These are phyloP conservation scores for Apiospora arundinis DNA, from an alignment of 2,329 filamentous ascomycete genomes.

Conservation along the genomic window DNA sequence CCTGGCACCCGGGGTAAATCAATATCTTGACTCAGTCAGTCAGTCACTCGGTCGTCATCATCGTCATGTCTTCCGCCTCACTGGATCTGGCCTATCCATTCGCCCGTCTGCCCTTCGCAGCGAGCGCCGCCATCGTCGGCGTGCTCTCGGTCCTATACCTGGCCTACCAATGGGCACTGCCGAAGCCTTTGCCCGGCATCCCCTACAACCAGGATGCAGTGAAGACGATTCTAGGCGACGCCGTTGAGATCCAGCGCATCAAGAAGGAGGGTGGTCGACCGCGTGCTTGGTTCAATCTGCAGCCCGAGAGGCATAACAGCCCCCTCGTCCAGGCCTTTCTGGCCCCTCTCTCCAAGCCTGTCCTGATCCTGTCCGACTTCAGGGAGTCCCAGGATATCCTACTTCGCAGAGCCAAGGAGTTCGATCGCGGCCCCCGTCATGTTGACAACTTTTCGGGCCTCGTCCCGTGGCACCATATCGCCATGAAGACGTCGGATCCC, in stretches of 20 bases:
- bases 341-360: conserved; percentile 39
- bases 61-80: conserved; percentile 15
- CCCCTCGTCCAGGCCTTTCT: conserved; percentile 43
- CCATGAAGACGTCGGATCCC: conserved; percentile 39
- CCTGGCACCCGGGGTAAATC: not conserved
- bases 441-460: conserved; percentile 30
- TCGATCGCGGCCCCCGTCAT: conserved; percentile 38
- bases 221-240: conserved; percentile 25
- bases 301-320: conserved; percentile 26
- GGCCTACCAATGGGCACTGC: conserved; percentile 32
- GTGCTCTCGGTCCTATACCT: conserved; percentile 29
- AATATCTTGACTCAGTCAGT: not conserved
- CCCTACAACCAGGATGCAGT: conserved; percentile 27
- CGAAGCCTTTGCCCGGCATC: conserved; percentile 29
- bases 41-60: not conserved
- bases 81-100: conserved; percentile 22
- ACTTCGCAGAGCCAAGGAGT: conserved; percentile 39
- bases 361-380: conserved; percentile 41
- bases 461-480: conserved; percentile 38
- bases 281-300: conserved; percentile 25
- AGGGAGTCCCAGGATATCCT: conserved; percentile 41
- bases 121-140: conserved; percentile 22
- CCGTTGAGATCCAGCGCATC: conserved; percentile 22
- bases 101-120: conserved; percentile 24
- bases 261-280: conserved; percentile 25